Evolutionary conservation across 768 basidiomycete genomes (phyloP), one percentile per base, ranked within the genome.

Genomic region (Rhodotorula paludigena): DNA sequence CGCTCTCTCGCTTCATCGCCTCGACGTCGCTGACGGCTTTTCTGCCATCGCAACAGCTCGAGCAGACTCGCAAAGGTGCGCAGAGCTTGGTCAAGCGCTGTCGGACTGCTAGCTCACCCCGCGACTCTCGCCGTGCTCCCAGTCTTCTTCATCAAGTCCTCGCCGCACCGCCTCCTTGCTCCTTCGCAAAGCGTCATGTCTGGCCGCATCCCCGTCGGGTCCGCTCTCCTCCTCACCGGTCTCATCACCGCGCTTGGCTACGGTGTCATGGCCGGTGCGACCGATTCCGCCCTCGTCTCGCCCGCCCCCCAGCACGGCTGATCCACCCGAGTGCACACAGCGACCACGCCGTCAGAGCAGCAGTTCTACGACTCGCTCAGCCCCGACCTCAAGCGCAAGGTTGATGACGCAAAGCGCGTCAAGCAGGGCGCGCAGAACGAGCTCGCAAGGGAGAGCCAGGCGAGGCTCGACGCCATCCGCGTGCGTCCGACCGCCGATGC

Each of bases 301-400:
- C 41, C 18, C 41, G 15, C 5, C 41, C 41, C 21, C 18, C 41
- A 8, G 9, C 41, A n/a, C n/a, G n/a, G 11, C 41, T 42, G 41
- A 42, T 20, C 21, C 41, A n/a, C 42, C 47, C 33, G 6, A 23
- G 2, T 10, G 38, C 3, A 11, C 10, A 12, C 58, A 69, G 68
- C 52, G 16, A 70, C 69, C 14, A 70, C 69, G 16, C 69, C 69
- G 20, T 59, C 36, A 21, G 69, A 70, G 32, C 52, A 66, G 61
- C 51, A 70, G 33, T 66, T 70, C 52, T 70, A 70, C 64, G 60
- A 65, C 57, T 33, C 60, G 11, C 56, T 70, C 32, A 25, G 41
- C 7, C 69, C 69, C 35, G 69, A 70, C 28, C 61, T 70, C 52
- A 62, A 70, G 60, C 51, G 53, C 33, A 70, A 66, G 47, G 69